These are phyloP conservation scores for Prosopis cineraria DNA, from an alignment of 306 rosid genomes.

Conservation along the genomic window DNA sequence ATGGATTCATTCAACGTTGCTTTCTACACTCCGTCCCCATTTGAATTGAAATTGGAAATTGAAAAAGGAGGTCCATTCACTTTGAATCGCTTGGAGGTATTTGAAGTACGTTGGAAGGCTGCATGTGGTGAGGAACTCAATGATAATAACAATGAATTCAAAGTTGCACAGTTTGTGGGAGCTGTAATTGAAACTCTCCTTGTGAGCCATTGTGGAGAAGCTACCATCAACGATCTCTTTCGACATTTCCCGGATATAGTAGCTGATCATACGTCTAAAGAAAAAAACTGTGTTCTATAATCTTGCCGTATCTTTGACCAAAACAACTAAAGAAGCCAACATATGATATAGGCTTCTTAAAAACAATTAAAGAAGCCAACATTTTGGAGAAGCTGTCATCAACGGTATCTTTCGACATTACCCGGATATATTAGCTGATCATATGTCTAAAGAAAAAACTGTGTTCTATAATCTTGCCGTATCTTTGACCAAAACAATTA, in stretches of 20 bases:
- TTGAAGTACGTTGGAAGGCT: conserved; percentile 25
- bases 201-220: conserved; percentile 44
- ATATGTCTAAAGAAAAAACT: too few species aligned
- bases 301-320: too few species aligned
- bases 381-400: too few species aligned
- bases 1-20: background rate
- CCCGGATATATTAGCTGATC: too few species aligned
- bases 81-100: conserved; percentile 18
- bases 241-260: conserved; percentile 31
- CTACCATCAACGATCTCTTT: conserved; percentile 46
- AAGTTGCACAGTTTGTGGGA: background rate
- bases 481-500: conserved; percentile 31
- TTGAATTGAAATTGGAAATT: background rate
- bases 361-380: too few species aligned
- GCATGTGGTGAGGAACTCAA: background rate
- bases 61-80: background rate
- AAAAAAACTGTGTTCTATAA: too few species aligned
- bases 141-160: background rate
- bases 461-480: conserved; percentile 31
- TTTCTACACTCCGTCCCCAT: background rate
- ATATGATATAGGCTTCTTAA: too few species aligned
- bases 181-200: conserved; percentile 11
- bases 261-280: conserved; percentile 38
- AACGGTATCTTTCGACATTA: too few species aligned
- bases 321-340: too few species aligned